Conservation (phyloP, 2,329 filamentous ascomycete species). For the Alternaria dauci region DNA sequence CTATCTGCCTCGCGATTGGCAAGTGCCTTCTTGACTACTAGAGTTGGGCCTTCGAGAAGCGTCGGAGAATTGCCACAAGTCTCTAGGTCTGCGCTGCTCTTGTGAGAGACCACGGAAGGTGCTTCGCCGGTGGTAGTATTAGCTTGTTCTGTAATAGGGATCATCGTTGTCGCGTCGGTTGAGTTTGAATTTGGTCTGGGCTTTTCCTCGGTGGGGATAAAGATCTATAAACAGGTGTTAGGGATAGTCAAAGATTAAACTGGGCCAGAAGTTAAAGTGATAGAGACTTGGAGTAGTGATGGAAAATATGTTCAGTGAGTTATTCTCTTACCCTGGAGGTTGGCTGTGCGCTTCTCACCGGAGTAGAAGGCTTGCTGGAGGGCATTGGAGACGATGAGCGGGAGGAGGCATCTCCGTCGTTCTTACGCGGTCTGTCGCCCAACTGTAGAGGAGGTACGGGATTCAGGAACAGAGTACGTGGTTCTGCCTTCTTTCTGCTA, state of each 20-base stretch:
- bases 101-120: not conserved
- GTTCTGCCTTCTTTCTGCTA: conserved; percentile 11
- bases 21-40: not conserved
- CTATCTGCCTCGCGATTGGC: not conserved
- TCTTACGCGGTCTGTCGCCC: conserved; percentile 17
- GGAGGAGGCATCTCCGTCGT: conserved; percentile 21
- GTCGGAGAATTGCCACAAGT: not conserved
- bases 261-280: not conserved
- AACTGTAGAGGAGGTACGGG: conserved; percentile 21
- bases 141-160: not conserved
- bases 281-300: not conserved
- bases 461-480: conserved; percentile 25
- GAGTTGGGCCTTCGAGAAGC: not conserved
- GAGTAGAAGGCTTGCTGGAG: conserved; percentile 13
- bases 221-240: conserved; percentile 1
- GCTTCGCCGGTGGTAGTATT: not conserved
- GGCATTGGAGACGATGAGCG: conserved; percentile 21
- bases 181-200: not conserved
- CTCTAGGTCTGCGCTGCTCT: not conserved
- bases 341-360: conserved; percentile 4
- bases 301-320: not conserved
- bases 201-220: not conserved
- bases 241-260: not conserved
- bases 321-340: conserved; percentile 22
- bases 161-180: not conserved